These are phyloP conservation scores for Aspergillus candidus DNA, from an alignment of 2,329 filamentous ascomycete species.

Conservation along the genomic window DNA sequence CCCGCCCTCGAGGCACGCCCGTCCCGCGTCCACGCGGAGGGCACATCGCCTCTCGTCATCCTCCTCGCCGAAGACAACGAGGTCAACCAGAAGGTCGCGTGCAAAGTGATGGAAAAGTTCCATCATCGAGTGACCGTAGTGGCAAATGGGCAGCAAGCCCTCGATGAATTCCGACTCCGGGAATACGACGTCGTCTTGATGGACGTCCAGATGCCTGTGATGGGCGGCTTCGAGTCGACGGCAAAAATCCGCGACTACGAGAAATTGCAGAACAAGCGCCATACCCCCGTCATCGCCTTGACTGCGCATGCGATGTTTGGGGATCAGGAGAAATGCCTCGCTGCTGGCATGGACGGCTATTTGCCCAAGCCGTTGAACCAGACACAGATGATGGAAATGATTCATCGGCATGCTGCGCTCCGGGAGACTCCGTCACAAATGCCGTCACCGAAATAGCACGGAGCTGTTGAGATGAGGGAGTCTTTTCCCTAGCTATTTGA, in stretches of 20 bases:
- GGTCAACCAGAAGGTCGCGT: no score
- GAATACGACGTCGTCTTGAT: slow-evolving; percentile 91
- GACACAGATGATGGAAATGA: slow-evolving; percentile 67
- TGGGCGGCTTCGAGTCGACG: slow-evolving; percentile 93
- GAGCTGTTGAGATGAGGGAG: no score
- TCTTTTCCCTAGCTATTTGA: no score
- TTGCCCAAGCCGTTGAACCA: slow-evolving; percentile 88
- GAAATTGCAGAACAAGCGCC: slow-evolving; percentile 63
- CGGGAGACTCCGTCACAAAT: no score
- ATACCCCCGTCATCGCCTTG: slow-evolving; percentile 85
- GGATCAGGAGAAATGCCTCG: slow-evolving; percentile 88
- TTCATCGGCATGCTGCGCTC: neutral
- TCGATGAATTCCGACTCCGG: slow-evolving; percentile 66
- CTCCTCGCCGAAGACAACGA: no score
- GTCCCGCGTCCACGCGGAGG: no score
- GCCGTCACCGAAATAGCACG: no score
- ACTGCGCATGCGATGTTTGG: slow-evolving; percentile 96
- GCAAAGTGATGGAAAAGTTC: no score
- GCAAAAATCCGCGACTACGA: slow-evolving; percentile 89
- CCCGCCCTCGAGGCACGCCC: no score
- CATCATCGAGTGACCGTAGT: slow-evolving; percentile 53
- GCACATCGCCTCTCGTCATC: no score
- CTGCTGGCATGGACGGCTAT: slow-evolving; percentile 96
- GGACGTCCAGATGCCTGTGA: slow-evolving; percentile 97
- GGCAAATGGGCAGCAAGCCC: slow-evolving; percentile 71